Evolutionary conservation across 2,329 filamentous ascomycete genomes (phyloP).

Genomic region (Botrytis hyacinthi): DNA sequence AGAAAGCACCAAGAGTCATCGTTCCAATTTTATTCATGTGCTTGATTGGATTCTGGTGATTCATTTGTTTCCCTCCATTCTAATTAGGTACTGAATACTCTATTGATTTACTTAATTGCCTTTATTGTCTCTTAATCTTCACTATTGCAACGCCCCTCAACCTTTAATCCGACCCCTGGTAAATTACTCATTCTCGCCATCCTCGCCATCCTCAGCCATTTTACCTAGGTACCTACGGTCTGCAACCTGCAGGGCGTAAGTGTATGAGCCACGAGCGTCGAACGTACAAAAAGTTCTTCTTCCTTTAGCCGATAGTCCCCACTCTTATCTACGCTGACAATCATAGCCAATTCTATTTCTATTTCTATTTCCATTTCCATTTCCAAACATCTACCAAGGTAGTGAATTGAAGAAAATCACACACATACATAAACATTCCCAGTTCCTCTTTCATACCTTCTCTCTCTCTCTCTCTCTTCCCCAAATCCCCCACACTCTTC

Average conservation of each 20-base stretch:
- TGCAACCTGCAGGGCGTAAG: not conserved
- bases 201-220: not conserved
- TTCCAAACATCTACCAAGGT: not conserved
- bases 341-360: not conserved
- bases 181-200: not conserved
- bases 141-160: not conserved
- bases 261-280: not conserved
- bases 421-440: not conserved
- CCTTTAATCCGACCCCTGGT: not conserved
- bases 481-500: not conserved
- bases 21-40: not conserved
- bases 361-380: not conserved
- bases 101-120: not conserved
- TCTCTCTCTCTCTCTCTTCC: not conserved
- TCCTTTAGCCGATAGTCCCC: not conserved
- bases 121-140: not conserved
- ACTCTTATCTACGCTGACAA: slow-evolving; percentile 4
- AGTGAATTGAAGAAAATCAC: not conserved
- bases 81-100: not conserved
- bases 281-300: not conserved
- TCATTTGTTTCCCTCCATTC: not conserved
- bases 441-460: not conserved
- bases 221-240: not conserved
- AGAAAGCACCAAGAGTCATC: not conserved
- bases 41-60: not conserved